Conservation (phyloP, 768 basidiomycete genomes). For the Trametes sanguinea region DNA sequence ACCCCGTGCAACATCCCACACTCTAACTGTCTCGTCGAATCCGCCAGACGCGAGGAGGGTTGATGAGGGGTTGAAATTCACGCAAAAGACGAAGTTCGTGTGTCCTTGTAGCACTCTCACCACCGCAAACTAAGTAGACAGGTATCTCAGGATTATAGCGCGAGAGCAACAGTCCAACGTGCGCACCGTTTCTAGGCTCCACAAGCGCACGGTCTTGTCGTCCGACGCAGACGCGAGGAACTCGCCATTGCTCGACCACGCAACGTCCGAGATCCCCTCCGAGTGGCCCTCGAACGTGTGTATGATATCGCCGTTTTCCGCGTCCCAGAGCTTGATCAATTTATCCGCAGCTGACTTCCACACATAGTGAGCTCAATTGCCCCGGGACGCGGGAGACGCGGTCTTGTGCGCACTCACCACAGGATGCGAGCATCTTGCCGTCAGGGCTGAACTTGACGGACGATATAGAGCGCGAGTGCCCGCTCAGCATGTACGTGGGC, state of each 20-base stretch:
- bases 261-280: conserved; percentile 86
- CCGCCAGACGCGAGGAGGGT: conserved; percentile 92
- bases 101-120: conserved; percentile 79
- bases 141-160: conserved; percentile 12
- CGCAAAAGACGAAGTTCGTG: conserved; percentile 92
- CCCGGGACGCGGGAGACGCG: too few species aligned
- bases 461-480: conserved; percentile 83
- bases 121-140: conserved; percentile 43
- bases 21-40: conserved; percentile 91
- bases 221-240: conserved; percentile 92
- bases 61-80: conserved; percentile 88
- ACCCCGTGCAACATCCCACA: conserved; percentile 98
- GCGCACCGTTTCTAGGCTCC: conserved; percentile 70
- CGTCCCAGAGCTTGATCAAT: conserved; percentile 79
- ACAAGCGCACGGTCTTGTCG: conserved; percentile 85
- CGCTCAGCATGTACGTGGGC: conserved; percentile 64
- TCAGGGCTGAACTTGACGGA: conserved; percentile 88
- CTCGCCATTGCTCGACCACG: conserved; percentile 83
- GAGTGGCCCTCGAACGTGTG: conserved; percentile 74
- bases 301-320: conserved; percentile 68
- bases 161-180: conserved; percentile 6
- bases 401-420: conserved; percentile 42
- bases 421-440: conserved; percentile 79
- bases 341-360: conserved; percentile 79
- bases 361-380: conserved; percentile 25